Base-by-base conservation (phyloP, 192 early-diverging fungal species). In the Gigaspora rosea region DNA sequence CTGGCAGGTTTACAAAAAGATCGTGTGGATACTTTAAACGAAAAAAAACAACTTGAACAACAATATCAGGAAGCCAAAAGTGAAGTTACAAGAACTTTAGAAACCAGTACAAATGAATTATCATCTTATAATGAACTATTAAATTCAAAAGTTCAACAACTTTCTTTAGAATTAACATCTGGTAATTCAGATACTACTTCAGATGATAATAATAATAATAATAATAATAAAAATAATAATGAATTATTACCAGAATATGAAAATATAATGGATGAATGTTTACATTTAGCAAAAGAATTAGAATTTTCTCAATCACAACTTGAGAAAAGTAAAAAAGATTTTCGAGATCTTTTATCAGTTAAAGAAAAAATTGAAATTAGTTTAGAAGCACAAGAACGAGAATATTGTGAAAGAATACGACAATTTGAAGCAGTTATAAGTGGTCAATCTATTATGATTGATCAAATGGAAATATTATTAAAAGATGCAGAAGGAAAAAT, bases 1-100 rank as follows among this genome's bases (percentile, higher is more conserved):
- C 36, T 76, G 6, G 32, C 49, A 10, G 47, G 63, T 2, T 66
- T 76, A 76, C 75, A 76, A 46, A 50, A 65, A 67, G 32, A 67
- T 67, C 75, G 66, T 12, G 56, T 51, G 6, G 33, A 13, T 67
- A 66, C 66, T 63, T 67, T 76, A 27, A 41, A 76, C 36, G 75
- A 76, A n/a, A 76, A 76, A 46, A 76, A 76, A 48, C 59, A 76
- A 56, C 27, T 76, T 0, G 75, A 76, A 67, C 22, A 56, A 56
- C 63, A 76, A 67, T 76, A 67, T 67, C 27, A 67, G 11, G 35
- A 76, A 36, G 15, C 63, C 4, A 76, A 57, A 67, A 15, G 56
- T 64, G 75, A 76, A 36, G 75, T 76, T 22, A 47, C 50, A 2
- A 67, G 51, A 52, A 76, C 75, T 46, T 36, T 76, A 4, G 75